A percentile compares a stretch with the other conserved stretches of the same genome.
These are phyloP conservation scores for Somion occarium DNA, from an alignment of 1,284 basidiomycete species.

Conservation along the genomic window DNA sequence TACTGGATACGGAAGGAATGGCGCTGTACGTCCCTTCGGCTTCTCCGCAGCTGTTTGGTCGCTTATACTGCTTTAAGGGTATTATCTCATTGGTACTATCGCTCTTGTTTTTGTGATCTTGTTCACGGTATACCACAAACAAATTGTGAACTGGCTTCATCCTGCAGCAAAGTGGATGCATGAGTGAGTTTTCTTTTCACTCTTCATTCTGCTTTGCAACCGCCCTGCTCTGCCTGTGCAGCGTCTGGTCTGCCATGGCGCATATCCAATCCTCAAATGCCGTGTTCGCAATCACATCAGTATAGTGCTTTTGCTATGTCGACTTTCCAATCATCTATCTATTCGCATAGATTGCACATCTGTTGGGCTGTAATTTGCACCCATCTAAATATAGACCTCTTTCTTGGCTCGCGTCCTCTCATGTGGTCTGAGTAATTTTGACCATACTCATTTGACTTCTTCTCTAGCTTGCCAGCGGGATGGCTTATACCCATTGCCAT, in stretches of 20 bases:
- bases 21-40: constrained; percentile 35
- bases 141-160: constrained; percentile 56
- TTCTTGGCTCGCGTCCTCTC: too few species aligned
- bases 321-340: too few species aligned
- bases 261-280: too few species aligned
- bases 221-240: background rate
- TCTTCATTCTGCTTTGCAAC: background rate
- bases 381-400: too few species aligned
- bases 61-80: constrained; percentile 22
- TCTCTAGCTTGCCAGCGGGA: constrained; percentile 40
- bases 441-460: background rate
- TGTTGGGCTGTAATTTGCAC: too few species aligned
- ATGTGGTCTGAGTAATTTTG: too few species aligned
- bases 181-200: constrained; percentile 26
- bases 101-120: constrained; percentile 39
- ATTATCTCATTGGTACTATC: constrained; percentile 29
- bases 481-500: constrained; percentile 84
- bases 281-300: too few species aligned
- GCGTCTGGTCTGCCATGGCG: too few species aligned
- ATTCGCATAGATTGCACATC: too few species aligned
- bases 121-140: constrained; percentile 48
- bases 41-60: constrained; percentile 5
- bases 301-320: too few species aligned
- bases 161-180: constrained; percentile 52
- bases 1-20: constrained; percentile 49